Percentiles rank a stretch among this genome's conserved stretches.
Evolutionary conservation across 805 yeast genomes (phyloP).

Genomic region (Saccharomycopsis microspora): DNA sequence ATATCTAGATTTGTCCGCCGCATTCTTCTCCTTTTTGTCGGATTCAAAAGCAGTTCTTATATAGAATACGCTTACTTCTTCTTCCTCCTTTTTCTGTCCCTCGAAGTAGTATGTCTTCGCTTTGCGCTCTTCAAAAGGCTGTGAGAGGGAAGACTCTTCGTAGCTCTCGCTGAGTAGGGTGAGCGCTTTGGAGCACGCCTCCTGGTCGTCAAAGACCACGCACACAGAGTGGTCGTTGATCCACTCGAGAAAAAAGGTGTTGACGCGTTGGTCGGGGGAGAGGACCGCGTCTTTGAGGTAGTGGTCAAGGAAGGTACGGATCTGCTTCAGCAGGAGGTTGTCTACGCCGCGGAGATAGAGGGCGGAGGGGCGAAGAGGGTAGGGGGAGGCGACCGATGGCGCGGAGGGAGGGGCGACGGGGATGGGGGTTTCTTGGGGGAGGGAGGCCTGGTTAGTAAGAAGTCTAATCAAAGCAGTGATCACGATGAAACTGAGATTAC

Average conservation of each 20-base stretch:
- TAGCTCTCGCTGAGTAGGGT: slow-evolving; percentile 23
- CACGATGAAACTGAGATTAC: no score
- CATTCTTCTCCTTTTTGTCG: slow-evolving; percentile 48
- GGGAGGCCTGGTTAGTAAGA: not conserved
- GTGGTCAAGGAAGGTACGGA: slow-evolving; percentile 42
- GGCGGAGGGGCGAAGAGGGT: slow-evolving; percentile 24
- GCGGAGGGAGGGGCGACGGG: not conserved
- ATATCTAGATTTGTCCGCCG: slow-evolving; percentile 48
- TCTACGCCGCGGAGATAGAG: slow-evolving; percentile 51
- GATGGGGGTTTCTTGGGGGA: no score
- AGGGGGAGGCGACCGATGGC: not conserved
- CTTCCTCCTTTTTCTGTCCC: slow-evolving; percentile 15
- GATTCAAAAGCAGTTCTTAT: slow-evolving; percentile 39
- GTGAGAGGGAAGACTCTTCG: slow-evolving; percentile 10
- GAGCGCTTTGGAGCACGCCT: slow-evolving; percentile 23
- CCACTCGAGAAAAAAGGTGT: slow-evolving; percentile 41
- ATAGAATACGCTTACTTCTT: slow-evolving; percentile 21
- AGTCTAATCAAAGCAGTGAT: slow-evolving; percentile 15
- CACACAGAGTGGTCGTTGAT: slow-evolving; percentile 50
- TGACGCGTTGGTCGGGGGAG: slow-evolving; percentile 13
- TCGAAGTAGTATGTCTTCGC: slow-evolving; percentile 20
- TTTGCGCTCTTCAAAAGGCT: slow-evolving; percentile 17
- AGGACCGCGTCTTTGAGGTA: slow-evolving; percentile 26
- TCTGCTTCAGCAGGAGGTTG: slow-evolving; percentile 46
- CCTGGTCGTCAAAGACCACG: slow-evolving; percentile 26